A percentile compares a stretch with the other conserved stretches of the same genome.
Conservation (phyloP, 2,329 filamentous ascomycete species). For the Arthrobotrys musiformis region DNA sequence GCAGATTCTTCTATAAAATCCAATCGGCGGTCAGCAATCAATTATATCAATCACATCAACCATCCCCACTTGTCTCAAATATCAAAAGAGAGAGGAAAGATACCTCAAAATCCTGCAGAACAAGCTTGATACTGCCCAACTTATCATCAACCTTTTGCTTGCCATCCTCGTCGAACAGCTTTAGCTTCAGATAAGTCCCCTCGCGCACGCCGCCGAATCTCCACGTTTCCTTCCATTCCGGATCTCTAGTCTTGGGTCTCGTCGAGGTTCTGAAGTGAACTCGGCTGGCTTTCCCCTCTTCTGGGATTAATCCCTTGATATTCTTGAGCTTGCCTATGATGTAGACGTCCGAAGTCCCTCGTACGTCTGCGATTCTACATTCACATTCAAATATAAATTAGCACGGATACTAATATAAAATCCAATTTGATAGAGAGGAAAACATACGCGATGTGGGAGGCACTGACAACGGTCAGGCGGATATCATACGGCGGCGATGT, state of each 20-base stretch:
- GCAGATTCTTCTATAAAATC: slow-evolving; percentile 13
- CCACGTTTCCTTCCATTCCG: slow-evolving; percentile 52
- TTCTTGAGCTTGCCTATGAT: slow-evolving; percentile 54
- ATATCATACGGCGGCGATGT: slow-evolving; percentile 35
- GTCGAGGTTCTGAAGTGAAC: slow-evolving; percentile 51
- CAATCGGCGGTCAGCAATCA: neutral
- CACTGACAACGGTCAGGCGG: slow-evolving; percentile 30
- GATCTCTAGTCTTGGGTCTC: slow-evolving; percentile 34
- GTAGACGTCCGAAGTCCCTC: slow-evolving; percentile 45
- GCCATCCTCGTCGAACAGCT: slow-evolving; percentile 46
- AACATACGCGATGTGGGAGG: slow-evolving; percentile 45
- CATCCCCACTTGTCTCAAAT: neutral
- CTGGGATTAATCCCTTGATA: slow-evolving; percentile 35
- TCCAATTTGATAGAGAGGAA: neutral
- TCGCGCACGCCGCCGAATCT: slow-evolving; percentile 39
- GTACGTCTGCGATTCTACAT: slow-evolving; percentile 45
- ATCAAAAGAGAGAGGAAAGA: too few species aligned
- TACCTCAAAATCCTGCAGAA: slow-evolving; percentile 32
- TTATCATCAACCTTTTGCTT: slow-evolving; percentile 39
- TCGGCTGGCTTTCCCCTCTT: slow-evolving; percentile 29
- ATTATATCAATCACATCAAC: neutral
- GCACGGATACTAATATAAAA: neutral
- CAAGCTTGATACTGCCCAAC: slow-evolving; percentile 49
- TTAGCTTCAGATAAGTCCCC: slow-evolving; percentile 53
- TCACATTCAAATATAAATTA: neutral